Base-by-base conservation (phyloP, 1,284 basidiomycete genomes). In the Flammula alnicola region DNA sequence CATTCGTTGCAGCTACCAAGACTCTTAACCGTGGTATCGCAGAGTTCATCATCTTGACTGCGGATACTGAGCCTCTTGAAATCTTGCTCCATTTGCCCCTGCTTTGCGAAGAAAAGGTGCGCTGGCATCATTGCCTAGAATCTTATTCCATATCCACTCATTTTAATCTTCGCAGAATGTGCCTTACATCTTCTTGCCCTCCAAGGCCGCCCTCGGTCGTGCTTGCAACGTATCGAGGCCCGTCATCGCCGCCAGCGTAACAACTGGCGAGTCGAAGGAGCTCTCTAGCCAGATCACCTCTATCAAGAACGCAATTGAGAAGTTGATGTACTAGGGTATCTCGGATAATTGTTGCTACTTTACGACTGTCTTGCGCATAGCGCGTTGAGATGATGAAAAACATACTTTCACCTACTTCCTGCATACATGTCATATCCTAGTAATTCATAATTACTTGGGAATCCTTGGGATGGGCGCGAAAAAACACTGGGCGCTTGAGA, bases 21-120 rank as follows among this genome's bases (percentile, higher is more conserved):
- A 99, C 97, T 19, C 83, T 99, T 58, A 99, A 99, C 75, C 92
- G 97, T 67, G 96, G 97, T 77, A 95, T 98, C 64, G 92, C 95
- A 62, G 97, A 99, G 76, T 93, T 99, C 75, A 96, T 99, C 74
- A 86, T 99, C 66, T 81, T 99, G 74, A 97, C 97, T 51, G 97
- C 95, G 55, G 94, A 97, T 66, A 96, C 96, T 38, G 95, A 99
- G 73, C 96, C 96, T 44, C 84, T 99, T 64, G 96, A 99, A 72
- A 99, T 99, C 69, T 78, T 99, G 42, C 84, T 99, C 58, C 97
- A 99, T 74, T 85, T 99, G 22, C 97, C 97, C 36, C 80, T 99
- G 47, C 80, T 99, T 35, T 99, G 97, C 70, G 97, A 99, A 74
- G 97, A 99, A 79, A 99, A 99, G 82, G 91, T 87, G 46, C 7